These are phyloP conservation scores for Hypoxylon sp. DNA, from an alignment of 2,329 filamentous ascomycete genomes.

Conservation along the genomic window DNA sequence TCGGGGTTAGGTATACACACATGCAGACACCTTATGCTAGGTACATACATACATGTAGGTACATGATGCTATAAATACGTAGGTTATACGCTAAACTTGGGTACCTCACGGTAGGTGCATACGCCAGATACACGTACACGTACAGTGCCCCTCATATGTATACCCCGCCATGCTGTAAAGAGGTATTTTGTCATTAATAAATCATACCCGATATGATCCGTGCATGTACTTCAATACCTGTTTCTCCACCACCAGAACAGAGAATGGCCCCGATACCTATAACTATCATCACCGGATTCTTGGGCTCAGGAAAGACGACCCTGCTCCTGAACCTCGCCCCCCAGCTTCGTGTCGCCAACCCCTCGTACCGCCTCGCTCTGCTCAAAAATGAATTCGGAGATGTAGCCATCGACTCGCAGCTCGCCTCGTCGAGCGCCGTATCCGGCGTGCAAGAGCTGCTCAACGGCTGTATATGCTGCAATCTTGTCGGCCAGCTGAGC, in stretches of 20 bases:
- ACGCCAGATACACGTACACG: too few relatives aligned
- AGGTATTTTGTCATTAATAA: neutral
- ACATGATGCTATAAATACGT: too few relatives aligned
- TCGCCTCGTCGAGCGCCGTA: constrained; percentile 85
- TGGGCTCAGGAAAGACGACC: constrained; percentile 96
- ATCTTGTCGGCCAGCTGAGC: constrained; percentile 90
- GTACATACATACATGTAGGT: too few relatives aligned
- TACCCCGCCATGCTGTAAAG: constrained; percentile 1
- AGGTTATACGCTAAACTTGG: too few relatives aligned
- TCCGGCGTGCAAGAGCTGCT: constrained; percentile 92
- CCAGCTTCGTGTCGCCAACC: constrained; percentile 81
- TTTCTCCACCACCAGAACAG: neutral
- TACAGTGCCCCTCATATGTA: constrained; percentile 1
- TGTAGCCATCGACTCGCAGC: constrained; percentile 90
- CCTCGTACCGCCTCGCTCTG: constrained; percentile 86
- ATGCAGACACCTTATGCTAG: too few relatives aligned
- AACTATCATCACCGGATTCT: constrained; percentile 95
- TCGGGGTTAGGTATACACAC: too few relatives aligned
- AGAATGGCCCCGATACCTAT: constrained; percentile 81
- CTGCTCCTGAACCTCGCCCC: constrained; percentile 94
- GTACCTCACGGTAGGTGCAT: too few relatives aligned
- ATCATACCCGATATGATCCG: too few relatives aligned
- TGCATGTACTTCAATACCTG: too few relatives aligned
- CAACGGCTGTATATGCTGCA: constrained; percentile 99
- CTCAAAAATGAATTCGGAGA: constrained; percentile 99